Conservation (phyloP, 805 yeast species). For the Hanseniaspora valbyensis region DNA sequence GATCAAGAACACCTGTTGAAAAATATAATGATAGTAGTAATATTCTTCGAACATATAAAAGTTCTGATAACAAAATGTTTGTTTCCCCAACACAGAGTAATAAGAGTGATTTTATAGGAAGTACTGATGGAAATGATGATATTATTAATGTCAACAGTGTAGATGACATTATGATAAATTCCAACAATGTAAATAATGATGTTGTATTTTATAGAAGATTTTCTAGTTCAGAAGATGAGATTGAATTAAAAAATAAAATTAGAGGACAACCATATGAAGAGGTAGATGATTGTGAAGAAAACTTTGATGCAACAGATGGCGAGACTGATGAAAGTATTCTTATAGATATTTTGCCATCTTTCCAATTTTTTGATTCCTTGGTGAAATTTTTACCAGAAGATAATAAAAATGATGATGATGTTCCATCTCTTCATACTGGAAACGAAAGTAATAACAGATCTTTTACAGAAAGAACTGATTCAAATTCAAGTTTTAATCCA, state of each 20-base stretch:
- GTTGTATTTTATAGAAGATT: constrained; percentile 12
- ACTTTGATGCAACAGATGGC: too few species aligned
- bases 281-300: not conserved
- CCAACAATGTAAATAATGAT: constrained; percentile 7
- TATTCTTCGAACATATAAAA: constrained; percentile 2
- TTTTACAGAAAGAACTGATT: not conserved
- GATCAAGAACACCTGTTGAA: not conserved
- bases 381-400: constrained; percentile 23
- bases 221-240: constrained; percentile 13
- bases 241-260: constrained; percentile 3
- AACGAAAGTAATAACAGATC: constrained; percentile 2
- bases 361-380: constrained; percentile 24
- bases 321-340: constrained; percentile 11
- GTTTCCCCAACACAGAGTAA: constrained; percentile 6
- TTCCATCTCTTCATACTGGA: constrained; percentile 21
- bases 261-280: not conserved
- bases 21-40: not conserved
- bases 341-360: constrained; percentile 23
- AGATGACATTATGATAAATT: not conserved
- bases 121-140: too few species aligned
- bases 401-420: constrained; percentile 20
- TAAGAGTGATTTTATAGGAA: not conserved
- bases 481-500: not conserved
- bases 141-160: not conserved
- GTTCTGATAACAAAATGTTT: constrained; percentile 13